Evolutionary conservation across 164 flowering plant genomes (phyloP).

Genomic region (Echeveria elegans): DNA sequence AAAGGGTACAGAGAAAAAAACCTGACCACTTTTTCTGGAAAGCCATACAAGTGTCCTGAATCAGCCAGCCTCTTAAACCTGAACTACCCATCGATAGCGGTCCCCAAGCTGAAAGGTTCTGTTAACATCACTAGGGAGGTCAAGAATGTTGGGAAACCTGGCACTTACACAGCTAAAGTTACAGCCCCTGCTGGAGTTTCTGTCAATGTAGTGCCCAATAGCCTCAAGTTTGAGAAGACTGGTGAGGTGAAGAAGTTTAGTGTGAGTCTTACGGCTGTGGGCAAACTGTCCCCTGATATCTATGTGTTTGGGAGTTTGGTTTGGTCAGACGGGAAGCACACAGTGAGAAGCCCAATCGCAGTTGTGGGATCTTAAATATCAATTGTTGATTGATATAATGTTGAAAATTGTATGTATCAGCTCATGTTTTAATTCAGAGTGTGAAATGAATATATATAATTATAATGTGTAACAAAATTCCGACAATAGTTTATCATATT

Average conservation of each 20-base stretch:
- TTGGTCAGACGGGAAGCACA: slow-evolving; percentile 13
- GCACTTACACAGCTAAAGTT: slow-evolving; percentile 1
- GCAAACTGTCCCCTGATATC: not conserved
- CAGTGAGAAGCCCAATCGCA: slow-evolving; percentile 13
- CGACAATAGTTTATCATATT: no score
- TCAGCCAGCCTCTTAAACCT: slow-evolving; percentile 2
- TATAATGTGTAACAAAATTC: no score
- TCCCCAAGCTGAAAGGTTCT: slow-evolving; percentile 4
- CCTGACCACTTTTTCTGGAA: not conserved
- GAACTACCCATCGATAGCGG: slow-evolving; percentile 14
- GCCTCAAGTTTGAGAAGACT: slow-evolving; percentile 5
- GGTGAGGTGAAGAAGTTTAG: slow-evolving; percentile 14
- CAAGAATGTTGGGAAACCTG: slow-evolving; percentile 11
- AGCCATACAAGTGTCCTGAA: slow-evolving; percentile 2
- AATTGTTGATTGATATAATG: not conserved
- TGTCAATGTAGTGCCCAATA: not conserved
- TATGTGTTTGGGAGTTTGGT: slow-evolving; percentile 13
- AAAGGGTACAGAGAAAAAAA: slow-evolving; percentile 5
- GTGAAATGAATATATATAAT: no score
- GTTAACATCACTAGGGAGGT: slow-evolving; percentile 6
- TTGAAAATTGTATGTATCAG: no score
- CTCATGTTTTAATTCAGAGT: no score
- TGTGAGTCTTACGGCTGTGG: not conserved
- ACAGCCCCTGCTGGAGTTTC: slow-evolving; percentile 4
- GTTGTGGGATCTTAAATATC: not conserved